These are phyloP conservation scores for Thalassiosira profunda DNA, from an alignment of 108 stramenopile species.

Conservation along the genomic window DNA sequence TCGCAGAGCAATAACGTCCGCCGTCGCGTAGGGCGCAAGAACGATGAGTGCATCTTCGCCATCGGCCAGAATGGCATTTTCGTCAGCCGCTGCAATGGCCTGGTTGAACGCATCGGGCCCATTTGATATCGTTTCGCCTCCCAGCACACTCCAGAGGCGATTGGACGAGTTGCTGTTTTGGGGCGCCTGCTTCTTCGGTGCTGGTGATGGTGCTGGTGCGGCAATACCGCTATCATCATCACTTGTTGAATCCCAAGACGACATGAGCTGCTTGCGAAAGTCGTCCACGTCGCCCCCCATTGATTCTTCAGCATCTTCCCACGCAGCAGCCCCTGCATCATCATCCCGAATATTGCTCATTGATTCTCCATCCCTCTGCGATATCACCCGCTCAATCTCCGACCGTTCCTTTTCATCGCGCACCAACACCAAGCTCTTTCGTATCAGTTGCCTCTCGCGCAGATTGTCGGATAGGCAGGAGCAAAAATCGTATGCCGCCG, in stretches of 20 bases:
- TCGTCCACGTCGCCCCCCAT: constrained; percentile 15
- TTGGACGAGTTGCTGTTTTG: constrained; percentile 17
- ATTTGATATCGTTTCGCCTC: constrained; percentile 8
- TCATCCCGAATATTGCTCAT: constrained; percentile 2
- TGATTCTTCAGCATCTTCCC: not conserved
- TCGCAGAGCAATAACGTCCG: constrained; percentile 41
- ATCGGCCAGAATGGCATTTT: constrained; percentile 18
- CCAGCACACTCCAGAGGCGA: constrained; percentile 54
- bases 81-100: constrained; percentile 43
- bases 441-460: constrained; percentile 21
- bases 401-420: constrained; percentile 35
- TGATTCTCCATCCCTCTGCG: not conserved
- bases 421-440: constrained; percentile 38
- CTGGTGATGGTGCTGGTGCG: not conserved
- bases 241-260: constrained; percentile 29
- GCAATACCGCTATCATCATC: not conserved
- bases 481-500: constrained; percentile 33
- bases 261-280: constrained; percentile 22
- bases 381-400: constrained; percentile 17
- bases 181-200: constrained; percentile 8
- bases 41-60: constrained; percentile 47
- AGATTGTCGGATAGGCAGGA: constrained; percentile 8
- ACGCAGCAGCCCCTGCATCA: not conserved
- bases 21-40: constrained; percentile 31
- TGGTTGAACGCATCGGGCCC: constrained; percentile 51